Evolutionary conservation across 441 rosid genomes (phyloP), one percentile per base, ranked within the genome.

Genomic region (Theobroma grandiflorum): DNA sequence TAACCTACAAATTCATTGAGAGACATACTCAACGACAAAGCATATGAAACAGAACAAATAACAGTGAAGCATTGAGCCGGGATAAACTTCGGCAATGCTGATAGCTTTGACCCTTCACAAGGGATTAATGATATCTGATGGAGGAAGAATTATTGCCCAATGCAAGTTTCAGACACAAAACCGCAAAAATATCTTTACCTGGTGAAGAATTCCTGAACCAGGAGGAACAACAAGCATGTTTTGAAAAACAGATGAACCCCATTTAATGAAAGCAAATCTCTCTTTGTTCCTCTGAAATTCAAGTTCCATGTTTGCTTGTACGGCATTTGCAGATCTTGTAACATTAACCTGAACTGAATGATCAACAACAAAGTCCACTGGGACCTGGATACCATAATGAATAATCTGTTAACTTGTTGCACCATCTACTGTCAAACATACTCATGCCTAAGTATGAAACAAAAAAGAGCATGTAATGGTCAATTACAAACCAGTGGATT

Each of bases 141-240:
- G 20, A n/a, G 59, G 59, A 2, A 53, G 53, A 37, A 14, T 65
- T 55, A n/a, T 55, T 55, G 26, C 38, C 49, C 35, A 61, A 4
- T 26, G 14, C 35, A 61, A 61, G 65, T 22, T 2, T 61, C 15
- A 14, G 37, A 26, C 45, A 14, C 47, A 18, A 11, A 31, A 16
- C 37, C 82, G 2, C 31, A 9, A n/a, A 55, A 55, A n/a, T 7
- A 55, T 33, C 75, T 26, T 84, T 74, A 89, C 93, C 94, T 90
- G 95, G 82, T 90, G 95, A 49, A 89, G 90, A 73, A 92, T 92
- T 81, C 92, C 93, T 61, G 90, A 90, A 9, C 93, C 95, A 12
- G 92, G 93, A 81, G 92, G 93, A 79, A 91, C 93, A 4, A 91
- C 92, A 45, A 91, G 85, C 95, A 91, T 90, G 85, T 90, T 90